Evolutionary conservation across 1,139 yeast species (phyloP), one percentile per base, ranked within the genome.

Genomic region (Pichia sp.): DNA sequence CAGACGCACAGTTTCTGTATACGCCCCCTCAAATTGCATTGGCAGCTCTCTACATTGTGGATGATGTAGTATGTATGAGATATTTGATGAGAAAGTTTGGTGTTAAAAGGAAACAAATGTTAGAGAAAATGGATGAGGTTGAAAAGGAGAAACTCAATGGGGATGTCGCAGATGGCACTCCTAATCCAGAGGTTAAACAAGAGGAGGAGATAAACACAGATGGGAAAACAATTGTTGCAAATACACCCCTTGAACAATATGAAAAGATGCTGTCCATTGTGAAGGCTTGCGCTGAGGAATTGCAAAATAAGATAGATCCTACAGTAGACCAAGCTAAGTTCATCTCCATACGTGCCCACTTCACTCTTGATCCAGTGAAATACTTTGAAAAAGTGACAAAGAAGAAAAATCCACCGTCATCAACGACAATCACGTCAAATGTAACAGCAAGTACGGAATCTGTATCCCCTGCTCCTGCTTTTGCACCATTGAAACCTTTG

Each of bases 1-100:
- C 93, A 22, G 95, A 88, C 53, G 88, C 74, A 4, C 64, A 71
- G 13, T 88, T 86, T 50, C 63, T 77, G 23, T 91, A 65, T 57
- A 79, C 97, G 0, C 98, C 98, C 2, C 96, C 98, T 1, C 98
- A 91, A 51, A 83, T 91, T 26, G 96, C 97, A 0, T 63, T 91
- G 38, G 94, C 96, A 0, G 86, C 93, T 6, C 67, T 88, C 58
- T 74, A 79, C 58, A 69, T 69, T 34, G 72, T 70, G 17, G 83
- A 87, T 56, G 74, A 68, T 45, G 72, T 69, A n/a, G 59, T 83
- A 21, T 73, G 83, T 1, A 74, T 72, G 39, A 65, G 72, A 46
- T 91, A 91, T 57, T 60, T 88, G 45, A 69, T 39, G 62, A 67
- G 49, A 82, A 82, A 55, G 77, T 67, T 50, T 63, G 52, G 38